These are phyloP conservation scores for Geranium incanum DNA, from an alignment of 441 rosid genomes.

Conservation along the genomic window DNA sequence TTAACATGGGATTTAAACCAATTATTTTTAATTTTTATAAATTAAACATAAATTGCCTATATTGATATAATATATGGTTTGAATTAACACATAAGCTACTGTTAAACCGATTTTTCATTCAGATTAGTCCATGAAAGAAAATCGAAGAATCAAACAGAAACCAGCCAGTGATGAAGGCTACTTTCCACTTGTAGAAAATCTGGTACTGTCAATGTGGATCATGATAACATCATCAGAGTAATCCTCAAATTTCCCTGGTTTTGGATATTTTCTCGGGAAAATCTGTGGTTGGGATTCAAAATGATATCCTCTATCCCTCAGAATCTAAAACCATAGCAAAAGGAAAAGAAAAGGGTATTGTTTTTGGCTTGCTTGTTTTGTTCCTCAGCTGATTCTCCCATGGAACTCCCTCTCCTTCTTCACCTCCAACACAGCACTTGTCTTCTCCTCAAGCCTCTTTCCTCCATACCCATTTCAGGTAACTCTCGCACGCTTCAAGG, in stretches of 20 bases:
- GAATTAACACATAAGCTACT: too few species aligned
- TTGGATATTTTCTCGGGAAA: background rate
- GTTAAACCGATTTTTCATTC: too few species aligned
- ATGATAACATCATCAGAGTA: background rate
- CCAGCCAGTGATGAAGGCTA: too few species aligned
- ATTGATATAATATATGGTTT: too few species aligned
- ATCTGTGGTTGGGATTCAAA: constrained; percentile 46
- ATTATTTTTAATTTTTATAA: too few species aligned
- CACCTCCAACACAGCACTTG: constrained; percentile 27
- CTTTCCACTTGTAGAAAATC: too few species aligned
- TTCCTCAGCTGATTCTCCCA: constrained; percentile 20
- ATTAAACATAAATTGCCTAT: too few species aligned
- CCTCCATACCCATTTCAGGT: constrained; percentile 24
- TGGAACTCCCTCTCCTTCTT: constrained; percentile 40
- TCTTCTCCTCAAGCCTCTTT: constrained; percentile 28
- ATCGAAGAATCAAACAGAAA: too few species aligned
- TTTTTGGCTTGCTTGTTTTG: too few species aligned
- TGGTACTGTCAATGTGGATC: background rate
- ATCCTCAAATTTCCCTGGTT: background rate
- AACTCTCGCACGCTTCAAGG: constrained; percentile 18
- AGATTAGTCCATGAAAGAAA: too few species aligned
- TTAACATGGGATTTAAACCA: too few species aligned
- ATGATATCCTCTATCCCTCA: constrained; percentile 32
- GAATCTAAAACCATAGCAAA: background rate
- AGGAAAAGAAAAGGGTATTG: background rate